phyloP scores from a whole-genome alignment of 768 basidiomycete genomes.

The Kwoniella shandongensis region DNA sequence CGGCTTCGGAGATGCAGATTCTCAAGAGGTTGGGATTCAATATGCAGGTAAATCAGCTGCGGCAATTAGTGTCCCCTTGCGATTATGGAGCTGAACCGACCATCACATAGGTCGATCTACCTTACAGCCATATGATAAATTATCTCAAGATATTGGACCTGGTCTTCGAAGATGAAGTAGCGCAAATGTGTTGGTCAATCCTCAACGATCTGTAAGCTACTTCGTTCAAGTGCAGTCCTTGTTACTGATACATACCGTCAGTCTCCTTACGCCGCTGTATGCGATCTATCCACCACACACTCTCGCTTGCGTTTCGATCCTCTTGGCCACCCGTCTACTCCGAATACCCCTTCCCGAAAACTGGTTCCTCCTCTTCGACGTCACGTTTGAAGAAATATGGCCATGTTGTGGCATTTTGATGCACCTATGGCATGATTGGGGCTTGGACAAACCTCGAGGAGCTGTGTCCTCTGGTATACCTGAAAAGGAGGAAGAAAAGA shows the following conservation, averaged over 20 bases:
- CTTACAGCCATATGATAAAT: constrained; percentile 91
- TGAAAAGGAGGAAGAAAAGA: constrained; percentile 55
- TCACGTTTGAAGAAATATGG: constrained; percentile 84
- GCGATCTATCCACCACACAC: constrained; percentile 83
- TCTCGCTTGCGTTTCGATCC: constrained; percentile 84
- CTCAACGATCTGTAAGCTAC: constrained; percentile 86
- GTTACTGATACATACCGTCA: constrained; percentile 49
- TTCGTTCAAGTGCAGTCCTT: background rate
- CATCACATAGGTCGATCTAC: constrained; percentile 85
- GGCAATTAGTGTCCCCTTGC: no score
- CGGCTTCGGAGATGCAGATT: constrained; percentile 95
- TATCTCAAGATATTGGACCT: constrained; percentile 89
- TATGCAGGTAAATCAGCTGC: constrained; percentile 61
- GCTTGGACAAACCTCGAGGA: constrained; percentile 6
- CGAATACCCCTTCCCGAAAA: constrained; percentile 68
- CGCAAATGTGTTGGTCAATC: constrained; percentile 85
- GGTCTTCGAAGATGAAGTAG: constrained; percentile 67
- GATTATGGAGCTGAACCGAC: no score
- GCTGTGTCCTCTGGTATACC: constrained; percentile 47
- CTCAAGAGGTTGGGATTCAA: constrained; percentile 95
- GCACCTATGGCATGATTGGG: constrained; percentile 63
- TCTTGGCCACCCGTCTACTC: constrained; percentile 73
- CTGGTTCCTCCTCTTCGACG: constrained; percentile 96
- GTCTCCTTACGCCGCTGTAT: constrained; percentile 90
- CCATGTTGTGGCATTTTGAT: constrained; percentile 79